Percentiles rank a stretch among this genome's conserved stretches.
Evolutionary conservation across 768 basidiomycete genomes (phyloP).

Genomic region (Boletus sensibilis): DNA sequence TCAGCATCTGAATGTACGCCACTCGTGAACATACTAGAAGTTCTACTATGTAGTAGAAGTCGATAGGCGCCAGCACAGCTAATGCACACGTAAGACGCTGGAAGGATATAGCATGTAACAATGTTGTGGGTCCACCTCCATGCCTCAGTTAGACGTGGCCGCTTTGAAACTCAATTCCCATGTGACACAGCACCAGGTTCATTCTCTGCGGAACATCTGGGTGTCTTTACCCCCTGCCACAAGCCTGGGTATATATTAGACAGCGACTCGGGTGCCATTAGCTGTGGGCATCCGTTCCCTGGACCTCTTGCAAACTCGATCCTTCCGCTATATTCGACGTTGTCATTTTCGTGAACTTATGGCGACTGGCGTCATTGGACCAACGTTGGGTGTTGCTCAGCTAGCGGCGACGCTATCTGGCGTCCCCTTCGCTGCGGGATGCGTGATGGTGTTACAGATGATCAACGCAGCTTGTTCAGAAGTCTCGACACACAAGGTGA

Average conservation of each 20-base stretch:
- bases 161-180: neutral
- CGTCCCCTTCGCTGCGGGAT: constrained; percentile 46
- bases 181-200: neutral
- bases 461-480: constrained; percentile 47
- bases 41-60: too few species aligned
- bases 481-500: constrained; percentile 50
- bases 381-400: constrained; percentile 35
- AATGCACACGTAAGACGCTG: neutral
- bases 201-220: neutral
- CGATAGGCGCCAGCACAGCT: neutral
- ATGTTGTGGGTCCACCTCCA: constrained; percentile 12
- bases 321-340: neutral
- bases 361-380: constrained; percentile 15
- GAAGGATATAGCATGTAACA: constrained; percentile 4
- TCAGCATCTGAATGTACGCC: too few species aligned
- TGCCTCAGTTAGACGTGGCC: neutral
- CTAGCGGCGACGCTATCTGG: constrained; percentile 45
- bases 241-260: constrained; percentile 9
- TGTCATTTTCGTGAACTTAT: constrained; percentile 5
- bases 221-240: neutral
- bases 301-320: neutral
- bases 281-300: neutral
- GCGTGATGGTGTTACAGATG: constrained; percentile 42
- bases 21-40: neutral
- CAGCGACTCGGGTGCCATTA: neutral